A percentile compares a stretch with the other conserved stretches of the same genome.
phyloP scores from a whole-genome alignment of 306 rosid genomes.

The Alnus glutinosa region DNA sequence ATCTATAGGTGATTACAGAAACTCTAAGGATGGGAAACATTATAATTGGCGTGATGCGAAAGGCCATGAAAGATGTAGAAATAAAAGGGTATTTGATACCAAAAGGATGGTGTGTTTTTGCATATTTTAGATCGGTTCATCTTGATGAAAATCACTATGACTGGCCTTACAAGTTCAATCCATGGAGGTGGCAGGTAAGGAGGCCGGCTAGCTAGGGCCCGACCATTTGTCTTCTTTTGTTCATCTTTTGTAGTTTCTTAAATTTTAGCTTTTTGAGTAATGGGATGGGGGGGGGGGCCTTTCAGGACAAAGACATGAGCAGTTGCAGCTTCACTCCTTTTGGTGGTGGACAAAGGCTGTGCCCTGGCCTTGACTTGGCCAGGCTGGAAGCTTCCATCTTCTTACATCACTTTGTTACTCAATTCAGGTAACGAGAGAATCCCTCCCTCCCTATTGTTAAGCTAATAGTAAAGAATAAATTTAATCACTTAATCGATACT shows the following conservation, averaged over 20 bases:
- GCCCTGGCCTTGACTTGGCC: constrained; percentile 95
- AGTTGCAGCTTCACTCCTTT: constrained; percentile 80
- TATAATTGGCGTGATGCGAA: constrained; percentile 80
- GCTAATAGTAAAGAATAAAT: too few species aligned
- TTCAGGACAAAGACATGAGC: constrained; percentile 73
- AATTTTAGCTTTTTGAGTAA: constrained; percentile 15
- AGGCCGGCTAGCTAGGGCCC: neutral
- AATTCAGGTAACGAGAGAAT: constrained; percentile 60
- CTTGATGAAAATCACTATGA: constrained; percentile 78
- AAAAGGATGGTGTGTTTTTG: constrained; percentile 80
- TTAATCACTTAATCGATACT: too few species aligned
- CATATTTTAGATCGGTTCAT: constrained; percentile 89
- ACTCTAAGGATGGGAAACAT: constrained; percentile 85
- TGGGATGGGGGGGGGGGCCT: constrained; percentile 2
- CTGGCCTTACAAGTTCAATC: constrained; percentile 79
- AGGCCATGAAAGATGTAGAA: constrained; percentile 82
- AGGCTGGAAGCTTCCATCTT: constrained; percentile 89
- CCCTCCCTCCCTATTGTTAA: too few species aligned
- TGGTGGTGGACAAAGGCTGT: constrained; percentile 95
- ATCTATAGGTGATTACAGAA: constrained; percentile 76
- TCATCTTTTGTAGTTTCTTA: neutral
- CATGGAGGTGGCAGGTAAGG: constrained; percentile 99
- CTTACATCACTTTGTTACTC: constrained; percentile 82
- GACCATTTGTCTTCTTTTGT: neutral
- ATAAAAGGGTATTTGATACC: constrained; percentile 86